Conservation (phyloP, 169 alveolate species). For the Theileria orientalis region DNA sequence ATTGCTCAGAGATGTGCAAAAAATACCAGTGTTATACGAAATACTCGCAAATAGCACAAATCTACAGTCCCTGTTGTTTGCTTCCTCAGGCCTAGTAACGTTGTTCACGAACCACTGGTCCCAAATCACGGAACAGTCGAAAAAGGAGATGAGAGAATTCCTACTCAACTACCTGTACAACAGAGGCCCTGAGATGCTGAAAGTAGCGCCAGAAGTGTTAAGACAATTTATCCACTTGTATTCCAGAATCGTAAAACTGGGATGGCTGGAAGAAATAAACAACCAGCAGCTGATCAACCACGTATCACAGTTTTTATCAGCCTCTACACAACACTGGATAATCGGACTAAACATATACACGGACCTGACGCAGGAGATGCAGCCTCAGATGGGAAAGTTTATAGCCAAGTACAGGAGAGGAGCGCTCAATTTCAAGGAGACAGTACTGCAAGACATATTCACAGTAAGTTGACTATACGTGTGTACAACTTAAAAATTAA, state of each 20-base stretch:
- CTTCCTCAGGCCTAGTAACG: constrained; percentile 82
- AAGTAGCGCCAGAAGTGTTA: constrained; percentile 85
- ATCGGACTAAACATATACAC: constrained; percentile 88
- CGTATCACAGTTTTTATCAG: constrained; percentile 80
- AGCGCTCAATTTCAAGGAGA: constrained; percentile 91
- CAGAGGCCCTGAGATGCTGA: constrained; percentile 88
- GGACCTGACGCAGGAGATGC: constrained; percentile 84
- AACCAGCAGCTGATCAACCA: constrained; percentile 75
- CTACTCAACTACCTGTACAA: constrained; percentile 84
- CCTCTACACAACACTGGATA: constrained; percentile 91
- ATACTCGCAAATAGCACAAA: constrained; percentile 80
- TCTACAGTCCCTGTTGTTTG: constrained; percentile 83
- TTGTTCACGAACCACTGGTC: constrained; percentile 85
- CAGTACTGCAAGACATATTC: constrained; percentile 85
- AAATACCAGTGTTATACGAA: constrained; percentile 77
- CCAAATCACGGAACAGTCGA: constrained; percentile 81
- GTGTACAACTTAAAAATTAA: constrained; percentile 52
- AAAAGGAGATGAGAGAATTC: constrained; percentile 84
- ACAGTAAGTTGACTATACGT: constrained; percentile 73
- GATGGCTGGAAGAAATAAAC: constrained; percentile 86
- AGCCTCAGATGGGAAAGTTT: constrained; percentile 79
- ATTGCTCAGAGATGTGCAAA: constrained; percentile 80
- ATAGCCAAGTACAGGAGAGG: constrained; percentile 88
- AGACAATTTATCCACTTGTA: constrained; percentile 86
- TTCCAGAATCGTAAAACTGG: constrained; percentile 84